A percentile compares a stretch with the other conserved stretches of the same genome.
phyloP scores from a whole-genome alignment of 768 basidiomycete species.

The Rhodocollybia butyracea region DNA sequence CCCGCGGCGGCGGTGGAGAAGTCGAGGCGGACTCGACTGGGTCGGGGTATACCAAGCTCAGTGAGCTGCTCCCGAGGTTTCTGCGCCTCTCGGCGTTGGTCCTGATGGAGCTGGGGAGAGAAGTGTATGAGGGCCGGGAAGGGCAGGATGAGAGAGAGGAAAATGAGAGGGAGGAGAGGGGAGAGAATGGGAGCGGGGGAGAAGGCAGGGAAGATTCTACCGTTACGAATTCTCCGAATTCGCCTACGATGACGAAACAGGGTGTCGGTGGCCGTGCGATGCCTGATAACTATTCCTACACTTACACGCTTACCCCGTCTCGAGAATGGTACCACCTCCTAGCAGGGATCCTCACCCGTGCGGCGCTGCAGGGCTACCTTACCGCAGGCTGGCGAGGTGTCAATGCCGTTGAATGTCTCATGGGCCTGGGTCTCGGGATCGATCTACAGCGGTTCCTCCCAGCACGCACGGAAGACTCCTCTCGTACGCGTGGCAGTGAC shows the following conservation, averaged over 20 bases:
- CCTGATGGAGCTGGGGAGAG: slow-evolving; percentile 72
- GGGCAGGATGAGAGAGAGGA: slow-evolving; percentile 20
- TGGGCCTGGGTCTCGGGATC: slow-evolving; percentile 67
- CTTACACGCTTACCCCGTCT: slow-evolving; percentile 61
- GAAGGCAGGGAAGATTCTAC: too few species aligned
- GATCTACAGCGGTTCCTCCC: slow-evolving; percentile 16
- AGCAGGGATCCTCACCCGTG: slow-evolving; percentile 74
- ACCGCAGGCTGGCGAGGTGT: slow-evolving; percentile 77
- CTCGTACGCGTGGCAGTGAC: too few species aligned
- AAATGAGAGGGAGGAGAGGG: too few species aligned
- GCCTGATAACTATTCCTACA: slow-evolving; percentile 30
- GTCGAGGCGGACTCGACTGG: slow-evolving; percentile 24
- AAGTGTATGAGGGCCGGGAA: slow-evolving; percentile 54
- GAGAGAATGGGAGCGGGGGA: too few species aligned
- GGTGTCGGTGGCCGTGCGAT: slow-evolving; percentile 6
- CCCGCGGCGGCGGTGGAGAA: slow-evolving; percentile 21
- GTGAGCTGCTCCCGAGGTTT: slow-evolving; percentile 67
- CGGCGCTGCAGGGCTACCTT: slow-evolving; percentile 81
- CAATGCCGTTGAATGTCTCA: slow-evolving; percentile 64
- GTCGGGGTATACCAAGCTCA: slow-evolving; percentile 60
- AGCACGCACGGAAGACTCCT: too few species aligned
- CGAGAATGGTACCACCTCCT: slow-evolving; percentile 81
- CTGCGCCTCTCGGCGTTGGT: slow-evolving; percentile 75
- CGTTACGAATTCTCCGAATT: neutral
- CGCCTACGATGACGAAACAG: neutral